Conservation (phyloP, 2,329 filamentous ascomycete species). For the Alternaria sp. region DNA sequence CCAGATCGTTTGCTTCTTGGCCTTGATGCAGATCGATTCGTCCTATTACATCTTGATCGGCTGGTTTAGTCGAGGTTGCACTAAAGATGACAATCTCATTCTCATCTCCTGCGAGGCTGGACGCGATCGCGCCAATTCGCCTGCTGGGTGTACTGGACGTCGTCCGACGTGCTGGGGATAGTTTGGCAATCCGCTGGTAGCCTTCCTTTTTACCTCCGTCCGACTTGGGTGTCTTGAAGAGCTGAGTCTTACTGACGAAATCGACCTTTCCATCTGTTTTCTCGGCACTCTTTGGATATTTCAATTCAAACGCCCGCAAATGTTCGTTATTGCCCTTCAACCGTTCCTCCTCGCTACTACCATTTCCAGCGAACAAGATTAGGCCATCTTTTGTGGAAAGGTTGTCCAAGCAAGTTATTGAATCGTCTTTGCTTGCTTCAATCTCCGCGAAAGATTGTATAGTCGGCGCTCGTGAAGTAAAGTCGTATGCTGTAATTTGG, state of each 20-base stretch:
- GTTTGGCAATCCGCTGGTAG: conserved; percentile 66
- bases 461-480: conserved; percentile 68
- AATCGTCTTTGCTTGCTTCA: conserved; percentile 87
- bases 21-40: conserved; percentile 60
- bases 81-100: conserved; percentile 84
- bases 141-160: conserved; percentile 57
- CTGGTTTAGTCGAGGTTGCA: conserved; percentile 63
- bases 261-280: conserved; percentile 50
- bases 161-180: conserved; percentile 63
- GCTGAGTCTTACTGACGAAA: conserved; percentile 59
- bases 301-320: conserved; percentile 76
- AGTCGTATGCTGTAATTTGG: conserved; percentile 77
- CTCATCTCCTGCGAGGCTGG: conserved; percentile 73
- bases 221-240: conserved; percentile 57
- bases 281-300: conserved; percentile 56
- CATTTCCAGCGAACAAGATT: conserved; percentile 72
- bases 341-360: conserved; percentile 77
- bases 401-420: conserved; percentile 81
- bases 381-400: conserved; percentile 66
- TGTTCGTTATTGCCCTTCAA: conserved; percentile 82
- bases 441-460: conserved; percentile 73
- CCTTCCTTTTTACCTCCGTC: conserved; percentile 60
- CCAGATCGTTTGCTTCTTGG: conserved; percentile 72
- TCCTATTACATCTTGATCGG: conserved; percentile 60
- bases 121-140: conserved; percentile 79